These are phyloP conservation scores for Eruca vesicaria DNA, from an alignment of 441 rosid genomes.

Conservation along the genomic window DNA sequence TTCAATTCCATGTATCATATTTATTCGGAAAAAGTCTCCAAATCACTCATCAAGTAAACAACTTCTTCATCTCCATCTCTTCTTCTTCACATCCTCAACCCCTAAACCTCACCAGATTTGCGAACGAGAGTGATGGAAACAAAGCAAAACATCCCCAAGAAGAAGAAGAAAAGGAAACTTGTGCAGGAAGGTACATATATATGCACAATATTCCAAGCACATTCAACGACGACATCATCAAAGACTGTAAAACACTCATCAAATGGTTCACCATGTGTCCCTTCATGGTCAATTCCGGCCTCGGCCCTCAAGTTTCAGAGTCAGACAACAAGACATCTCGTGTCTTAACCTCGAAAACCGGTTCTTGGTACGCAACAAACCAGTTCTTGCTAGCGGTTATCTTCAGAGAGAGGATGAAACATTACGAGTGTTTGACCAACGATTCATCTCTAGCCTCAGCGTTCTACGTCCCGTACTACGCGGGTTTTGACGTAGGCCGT, in stretches of 20 bases:
- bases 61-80: constrained; percentile 28
- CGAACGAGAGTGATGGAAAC: background rate
- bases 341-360: constrained; percentile 23
- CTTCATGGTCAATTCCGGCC: constrained; percentile 35
- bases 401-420: constrained; percentile 45
- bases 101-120: background rate
- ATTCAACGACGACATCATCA: constrained; percentile 49
- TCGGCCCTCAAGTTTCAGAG: constrained; percentile 36
- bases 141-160: background rate
- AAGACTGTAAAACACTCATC: constrained; percentile 36
- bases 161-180: constrained; percentile 21
- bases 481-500: constrained; percentile 48
- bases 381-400: constrained; percentile 39
- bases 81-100: constrained; percentile 19
- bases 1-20: constrained; percentile 6
- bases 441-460: constrained; percentile 47
- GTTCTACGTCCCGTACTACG: constrained; percentile 42
- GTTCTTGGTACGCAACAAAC: constrained; percentile 42
- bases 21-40: background rate
- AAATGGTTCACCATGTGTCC: constrained; percentile 42
- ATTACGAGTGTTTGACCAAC: constrained; percentile 42
- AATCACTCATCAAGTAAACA: constrained; percentile 27
- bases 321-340: background rate
- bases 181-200: constrained; percentile 52
- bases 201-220: constrained; percentile 43